Conservation (phyloP, 805 yeast genomes). For the Metschnikowia proteae region DNA sequence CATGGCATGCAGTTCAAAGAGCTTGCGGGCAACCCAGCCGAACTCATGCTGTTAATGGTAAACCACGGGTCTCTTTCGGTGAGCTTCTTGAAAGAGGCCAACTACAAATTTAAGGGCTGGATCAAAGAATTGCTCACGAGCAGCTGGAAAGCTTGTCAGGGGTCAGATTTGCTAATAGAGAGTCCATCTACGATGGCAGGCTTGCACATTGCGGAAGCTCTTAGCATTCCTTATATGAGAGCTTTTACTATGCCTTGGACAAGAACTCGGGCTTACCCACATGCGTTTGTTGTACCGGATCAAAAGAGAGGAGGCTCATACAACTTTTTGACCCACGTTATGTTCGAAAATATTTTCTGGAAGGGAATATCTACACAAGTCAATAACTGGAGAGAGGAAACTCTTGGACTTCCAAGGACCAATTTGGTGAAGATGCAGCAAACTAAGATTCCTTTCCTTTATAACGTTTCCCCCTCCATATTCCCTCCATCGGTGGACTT, state of each 20-base stretch:
- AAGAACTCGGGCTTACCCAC: conserved; percentile 90
- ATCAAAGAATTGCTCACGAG: conserved; percentile 64
- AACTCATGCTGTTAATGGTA: conserved; percentile 88
- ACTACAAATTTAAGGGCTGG: conserved; percentile 77
- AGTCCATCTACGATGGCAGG: conserved; percentile 98
- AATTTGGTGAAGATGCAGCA: conserved; percentile 69
- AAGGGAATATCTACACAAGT: conserved; percentile 84
- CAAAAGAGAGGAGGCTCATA: conserved; percentile 91
- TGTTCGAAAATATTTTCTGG: conserved; percentile 93
- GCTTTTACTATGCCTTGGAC: conserved; percentile 99
- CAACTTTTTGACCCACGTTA: conserved; percentile 86
- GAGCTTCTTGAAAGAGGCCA: conserved; percentile 78
- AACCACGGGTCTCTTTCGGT: conserved; percentile 85
- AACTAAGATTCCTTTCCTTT: conserved; percentile 78
- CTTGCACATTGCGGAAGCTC: conserved; percentile 89
- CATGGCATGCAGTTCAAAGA: conserved; percentile 67
- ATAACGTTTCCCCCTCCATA: conserved; percentile 82
- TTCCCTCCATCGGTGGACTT: conserved; percentile 92
- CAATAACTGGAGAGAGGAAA: conserved; percentile 78
- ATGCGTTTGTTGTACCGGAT: conserved; percentile 93
- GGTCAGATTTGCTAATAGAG: conserved; percentile 78
- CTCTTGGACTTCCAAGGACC: conserved; percentile 63
- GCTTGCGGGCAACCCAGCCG: conserved; percentile 91
- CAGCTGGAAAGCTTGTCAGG: conserved; percentile 86
- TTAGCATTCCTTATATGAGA: conserved; percentile 84